phyloP scores from a whole-genome alignment of 2,329 filamentous ascomycete species.

The Teratosphaeria zuluensis region DNA sequence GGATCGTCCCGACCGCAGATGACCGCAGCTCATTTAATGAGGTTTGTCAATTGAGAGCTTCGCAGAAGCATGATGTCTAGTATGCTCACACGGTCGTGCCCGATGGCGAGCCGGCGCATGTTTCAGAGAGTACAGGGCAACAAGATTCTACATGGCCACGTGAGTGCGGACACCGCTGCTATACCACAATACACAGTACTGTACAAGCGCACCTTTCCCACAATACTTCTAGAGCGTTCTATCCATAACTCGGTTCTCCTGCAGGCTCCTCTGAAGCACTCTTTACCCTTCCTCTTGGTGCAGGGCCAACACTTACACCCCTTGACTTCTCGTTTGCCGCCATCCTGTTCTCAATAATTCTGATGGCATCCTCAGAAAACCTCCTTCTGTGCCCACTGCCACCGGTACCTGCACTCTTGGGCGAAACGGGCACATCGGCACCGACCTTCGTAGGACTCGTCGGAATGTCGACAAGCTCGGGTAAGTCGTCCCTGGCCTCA shows the following conservation, averaged over 20 bases:
- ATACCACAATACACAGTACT: neutral
- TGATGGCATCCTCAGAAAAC: conserved; percentile 20
- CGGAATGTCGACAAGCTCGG: conserved; percentile 7
- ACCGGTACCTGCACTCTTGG: neutral
- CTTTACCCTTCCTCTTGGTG: neutral
- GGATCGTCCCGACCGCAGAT: neutral
- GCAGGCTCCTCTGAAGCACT: neutral
- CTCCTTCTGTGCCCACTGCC: conserved; percentile 13
- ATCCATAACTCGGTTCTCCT: neutral
- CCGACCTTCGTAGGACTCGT: conserved; percentile 7
- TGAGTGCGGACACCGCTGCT: neutral
- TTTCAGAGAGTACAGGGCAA: neutral
- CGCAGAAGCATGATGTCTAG: no score
- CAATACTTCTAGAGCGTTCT: neutral
- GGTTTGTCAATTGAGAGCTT: neutral
- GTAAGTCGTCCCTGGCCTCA: conserved; percentile 6
- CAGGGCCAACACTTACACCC: conserved; percentile 14
- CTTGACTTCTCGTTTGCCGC: conserved; percentile 7
- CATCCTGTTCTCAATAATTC: conserved; percentile 13
- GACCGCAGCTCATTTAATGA: neutral
- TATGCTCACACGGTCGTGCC: neutral
- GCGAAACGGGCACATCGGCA: conserved; percentile 2
- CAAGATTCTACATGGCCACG: neutral
- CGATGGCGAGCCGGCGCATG: neutral
- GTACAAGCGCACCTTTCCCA: neutral